A percentile compares a stretch with the other conserved stretches of the same genome.
These are phyloP conservation scores for Gossypium turneri DNA, from an alignment of 345 rosid species.

Conservation along the genomic window DNA sequence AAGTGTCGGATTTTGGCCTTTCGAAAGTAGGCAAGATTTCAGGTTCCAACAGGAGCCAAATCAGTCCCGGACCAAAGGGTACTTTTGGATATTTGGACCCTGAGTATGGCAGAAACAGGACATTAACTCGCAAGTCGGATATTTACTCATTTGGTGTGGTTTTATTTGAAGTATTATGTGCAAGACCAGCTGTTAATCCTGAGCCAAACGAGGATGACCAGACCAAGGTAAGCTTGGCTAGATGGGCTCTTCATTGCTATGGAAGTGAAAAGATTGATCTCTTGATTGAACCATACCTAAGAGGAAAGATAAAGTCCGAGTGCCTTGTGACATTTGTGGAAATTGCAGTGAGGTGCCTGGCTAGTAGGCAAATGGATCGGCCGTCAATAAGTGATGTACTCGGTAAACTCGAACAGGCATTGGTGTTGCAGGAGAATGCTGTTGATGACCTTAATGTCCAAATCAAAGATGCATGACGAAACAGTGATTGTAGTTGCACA, in stretches of 20 bases:
- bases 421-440: neutral
- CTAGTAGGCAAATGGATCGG: neutral
- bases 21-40: too few relatives aligned
- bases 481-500: neutral
- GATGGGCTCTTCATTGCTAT: neutral
- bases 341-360: conserved; percentile 6
- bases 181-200: conserved; percentile 2
- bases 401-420: neutral
- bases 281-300: neutral
- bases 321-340: neutral
- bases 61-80: neutral
- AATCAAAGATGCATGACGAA: neutral
- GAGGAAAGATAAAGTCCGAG: conserved; percentile 1
- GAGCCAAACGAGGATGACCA: conserved; percentile 4
- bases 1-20: conserved; percentile 1
- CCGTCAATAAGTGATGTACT: conserved; percentile 2
- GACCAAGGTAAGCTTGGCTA: neutral
- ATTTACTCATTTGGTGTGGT: conserved; percentile 13
- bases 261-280: neutral
- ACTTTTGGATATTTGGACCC: conserved; percentile 9
- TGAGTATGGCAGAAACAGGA: neutral
- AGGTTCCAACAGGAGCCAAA: neutral
- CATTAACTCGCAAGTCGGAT: neutral
- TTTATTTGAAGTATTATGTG: conserved; percentile 3
- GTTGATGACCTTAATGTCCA: neutral